phyloP scores from a whole-genome alignment of 2,329 filamentous ascomycete species.

The Fusarium palustre region DNA sequence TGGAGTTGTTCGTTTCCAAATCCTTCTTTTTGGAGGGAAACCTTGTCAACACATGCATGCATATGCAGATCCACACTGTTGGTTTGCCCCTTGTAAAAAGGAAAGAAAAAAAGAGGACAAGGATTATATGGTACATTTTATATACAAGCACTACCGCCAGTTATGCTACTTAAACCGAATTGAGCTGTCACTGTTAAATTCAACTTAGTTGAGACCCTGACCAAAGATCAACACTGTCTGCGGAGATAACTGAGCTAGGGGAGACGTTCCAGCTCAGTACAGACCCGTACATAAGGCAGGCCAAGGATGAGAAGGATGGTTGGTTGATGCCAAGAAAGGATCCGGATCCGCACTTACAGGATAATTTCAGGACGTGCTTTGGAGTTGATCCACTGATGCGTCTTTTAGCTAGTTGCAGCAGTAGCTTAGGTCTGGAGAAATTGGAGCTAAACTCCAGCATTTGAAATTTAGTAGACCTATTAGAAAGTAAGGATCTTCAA shows the following conservation, averaged over 20 bases:
- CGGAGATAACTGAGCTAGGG: not conserved
- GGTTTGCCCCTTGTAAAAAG: not conserved
- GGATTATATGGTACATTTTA: not conserved
- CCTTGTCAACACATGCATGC: conserved; percentile 9
- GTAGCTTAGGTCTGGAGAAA: not conserved
- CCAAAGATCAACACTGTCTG: not conserved
- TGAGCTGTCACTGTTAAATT: not conserved
- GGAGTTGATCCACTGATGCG: not conserved
- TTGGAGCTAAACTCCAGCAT: not conserved
- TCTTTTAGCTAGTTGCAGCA: not conserved
- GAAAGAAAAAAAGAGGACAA: not conserved
- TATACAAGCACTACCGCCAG: not conserved
- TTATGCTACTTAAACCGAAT: not conserved
- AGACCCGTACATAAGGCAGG: not conserved
- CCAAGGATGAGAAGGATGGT: not conserved
- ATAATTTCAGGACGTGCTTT: not conserved
- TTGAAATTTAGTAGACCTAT: not conserved
- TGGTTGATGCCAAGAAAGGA: not conserved
- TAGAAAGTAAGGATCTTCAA: not conserved
- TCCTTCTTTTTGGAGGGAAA: conserved; percentile 1
- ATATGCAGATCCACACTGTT: conserved; percentile 25
- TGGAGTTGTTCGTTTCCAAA: not conserved
- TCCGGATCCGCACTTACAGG: not conserved
- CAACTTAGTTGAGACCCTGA: conserved; percentile 2
- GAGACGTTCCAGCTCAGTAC: not conserved